Evolutionary conservation across 352 stramenopile genomes (phyloP), one percentile per base, ranked within the genome.

Genomic region (Phytophthora pisi): DNA sequence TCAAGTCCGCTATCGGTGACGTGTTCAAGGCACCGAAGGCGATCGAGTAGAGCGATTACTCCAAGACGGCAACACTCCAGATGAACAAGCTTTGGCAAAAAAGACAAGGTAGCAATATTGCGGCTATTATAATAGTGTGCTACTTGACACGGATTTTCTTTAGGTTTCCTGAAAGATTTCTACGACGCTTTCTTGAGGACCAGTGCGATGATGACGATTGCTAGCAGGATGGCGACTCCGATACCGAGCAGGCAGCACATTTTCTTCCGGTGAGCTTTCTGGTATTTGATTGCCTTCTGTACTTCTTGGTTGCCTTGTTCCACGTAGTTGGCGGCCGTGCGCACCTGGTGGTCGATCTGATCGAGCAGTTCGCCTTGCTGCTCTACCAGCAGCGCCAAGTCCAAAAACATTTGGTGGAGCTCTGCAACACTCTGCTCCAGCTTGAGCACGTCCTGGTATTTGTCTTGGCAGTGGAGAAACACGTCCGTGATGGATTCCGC

Each of bases 371-470:
- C 98, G 51, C 97, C 97, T 71, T 99, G 96, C 76, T 99, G 96
- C 67, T 99, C 97, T 9, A 98, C 98, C 9, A 99, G 77, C 18
- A 99, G 75, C 10, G 97, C 97, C 78, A 99, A 91, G 79, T 99
- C 98, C 50, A 99, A 80, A 76, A 99, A 99, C 97, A 99, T 99
- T 89, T 99, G 97, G 76, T 99, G 95, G 24, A 99, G 81, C 69
- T 99, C 97, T 2, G 96, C 91, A 24, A 99, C 97, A 67, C 84
- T 98, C 61, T 97, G 88, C 77, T 99, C 97, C 16, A 99, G 79
- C 38, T 90, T 91, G 36, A 99, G 80, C 16, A 99, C 96, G 74
- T 99, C 98, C 62, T 98, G 92, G 83, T 99, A 99, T 72, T 99
- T 99, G 67, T 98, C 96, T 59, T 97, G 89, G 40, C 98, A 97